Evolutionary conservation across 306 rosid genomes (phyloP), one percentile per base, ranked within the genome.

Genomic region (Crotalaria pallida): DNA sequence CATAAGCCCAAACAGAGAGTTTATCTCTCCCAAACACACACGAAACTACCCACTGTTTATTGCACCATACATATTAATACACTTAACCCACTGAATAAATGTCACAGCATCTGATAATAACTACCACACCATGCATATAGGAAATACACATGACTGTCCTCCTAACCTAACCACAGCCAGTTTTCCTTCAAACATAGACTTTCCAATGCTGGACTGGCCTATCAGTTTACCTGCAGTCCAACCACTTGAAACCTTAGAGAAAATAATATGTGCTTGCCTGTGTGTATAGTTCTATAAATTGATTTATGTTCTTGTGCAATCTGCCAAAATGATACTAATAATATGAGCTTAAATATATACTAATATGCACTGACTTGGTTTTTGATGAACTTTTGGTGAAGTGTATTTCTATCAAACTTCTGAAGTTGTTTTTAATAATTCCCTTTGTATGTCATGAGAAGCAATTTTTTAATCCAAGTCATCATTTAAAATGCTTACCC

Each of bases 221-320:
- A n/a, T n/a, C n/a, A n/a, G n/a, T n/a, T n/a, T 63, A 6, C 27
- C 17, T 38, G 26, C 45, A 52, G 31, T 38, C 33, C n/a, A 38
- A 21, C 67, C 59, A 43, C 66, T 41, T 72, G 38, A 69, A 44
- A 63, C 64, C n/a, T 43, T 17, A 44, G 52, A 49, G 36, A 24
- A 53, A 59, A 66, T 63, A 41, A 19, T 41, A 68, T 4, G 12
- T 49, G 13, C 16, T 18, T 51, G 10, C 10, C 10, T 55, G 38
- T 13, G 49, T 69, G 51, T 57, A 24, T 76, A 47, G 24, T 44
- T 66, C 23, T 44, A 38, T 10, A 22, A 50, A 41, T 41, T 0
- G 12, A 50, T 62, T 73, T 60, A 11, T 40, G 51, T 50, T 45
- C 43, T 23, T 34, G 26, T 23, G 44, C 51, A 31, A 29, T 43